Evolutionary conservation across 202 grass and related monocot species (phyloP).

Genomic region (Saccharum hybrid): DNA sequence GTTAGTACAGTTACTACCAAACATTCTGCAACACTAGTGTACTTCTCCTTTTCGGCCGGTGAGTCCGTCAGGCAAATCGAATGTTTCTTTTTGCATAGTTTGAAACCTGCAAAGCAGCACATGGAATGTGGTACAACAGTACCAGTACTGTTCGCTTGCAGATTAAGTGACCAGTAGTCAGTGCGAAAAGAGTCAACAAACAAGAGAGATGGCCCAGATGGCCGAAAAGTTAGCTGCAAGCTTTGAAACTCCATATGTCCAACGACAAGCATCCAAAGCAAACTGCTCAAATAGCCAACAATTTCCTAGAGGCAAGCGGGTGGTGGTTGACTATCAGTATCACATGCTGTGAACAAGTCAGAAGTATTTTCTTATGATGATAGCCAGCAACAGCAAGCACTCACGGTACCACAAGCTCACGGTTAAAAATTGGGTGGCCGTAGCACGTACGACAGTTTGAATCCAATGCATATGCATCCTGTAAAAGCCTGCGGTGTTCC

Average conservation of each 20-base stretch:
- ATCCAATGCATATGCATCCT: conserved; percentile 38
- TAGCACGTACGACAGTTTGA: conserved; percentile 53
- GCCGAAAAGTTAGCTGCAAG: conserved; percentile 53
- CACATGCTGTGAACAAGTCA: conserved; percentile 39
- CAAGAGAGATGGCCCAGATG: conserved; percentile 48
- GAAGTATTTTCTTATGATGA: conserved; percentile 35
- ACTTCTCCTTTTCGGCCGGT: not conserved
- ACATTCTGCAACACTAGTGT: not conserved
- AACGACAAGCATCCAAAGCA: conserved; percentile 53
- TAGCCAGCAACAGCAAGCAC: conserved; percentile 26
- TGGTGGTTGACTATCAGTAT: conserved; percentile 48
- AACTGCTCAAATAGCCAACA: conserved; percentile 27
- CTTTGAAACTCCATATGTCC: conserved; percentile 50
- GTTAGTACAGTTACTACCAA: not conserved
- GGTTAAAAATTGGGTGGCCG: conserved; percentile 37
- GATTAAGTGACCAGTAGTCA: conserved; percentile 17
- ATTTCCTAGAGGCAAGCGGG: conserved; percentile 48
- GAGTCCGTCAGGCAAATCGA: not conserved
- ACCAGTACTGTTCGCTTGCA: not conserved
- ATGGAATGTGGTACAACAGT: not conserved
- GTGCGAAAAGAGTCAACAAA: conserved; percentile 52
- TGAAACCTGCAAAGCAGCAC: not conserved
- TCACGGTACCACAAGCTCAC: conserved; percentile 40
- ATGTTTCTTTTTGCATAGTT: not conserved
- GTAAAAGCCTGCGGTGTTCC: conserved; percentile 43